These are phyloP conservation scores for Tylopilus sp. DNA, from an alignment of 768 basidiomycete species.

Conservation along the genomic window DNA sequence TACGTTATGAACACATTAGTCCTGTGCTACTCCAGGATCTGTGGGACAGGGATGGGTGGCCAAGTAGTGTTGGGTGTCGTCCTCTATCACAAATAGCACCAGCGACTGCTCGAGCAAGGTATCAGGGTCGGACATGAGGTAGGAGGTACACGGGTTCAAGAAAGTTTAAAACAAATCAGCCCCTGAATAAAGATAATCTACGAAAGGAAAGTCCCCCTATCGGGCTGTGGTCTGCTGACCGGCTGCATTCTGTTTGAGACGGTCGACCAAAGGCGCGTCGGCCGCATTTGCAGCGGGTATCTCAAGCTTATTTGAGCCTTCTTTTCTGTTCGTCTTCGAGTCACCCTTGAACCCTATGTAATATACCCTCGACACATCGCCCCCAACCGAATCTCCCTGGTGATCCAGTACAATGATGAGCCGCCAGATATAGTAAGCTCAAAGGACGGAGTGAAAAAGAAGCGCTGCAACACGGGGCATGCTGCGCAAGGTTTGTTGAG, in stretches of 20 bases:
- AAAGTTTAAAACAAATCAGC: not conserved
- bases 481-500: conserved; percentile 8
- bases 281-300: conserved; percentile 80
- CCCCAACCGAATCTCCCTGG: conserved; percentile 69
- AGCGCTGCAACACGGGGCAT: conserved; percentile 7
- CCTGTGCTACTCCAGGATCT: not conserved
- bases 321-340: conserved; percentile 48
- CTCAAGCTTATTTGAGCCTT: conserved; percentile 60
- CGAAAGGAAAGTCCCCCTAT: not conserved
- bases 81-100: not conserved
- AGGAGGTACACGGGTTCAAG: not conserved
- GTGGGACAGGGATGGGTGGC: not conserved
- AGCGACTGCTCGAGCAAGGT: not conserved
- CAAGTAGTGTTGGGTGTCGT: not conserved
- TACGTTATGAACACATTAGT: not conserved
- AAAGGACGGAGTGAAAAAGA: conserved; percentile 10
- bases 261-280: conserved; percentile 65
- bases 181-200: not conserved
- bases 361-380: conserved; percentile 63
- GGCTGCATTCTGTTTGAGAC: conserved; percentile 51
- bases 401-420: conserved; percentile 13
- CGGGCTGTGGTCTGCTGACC: conserved; percentile 62
- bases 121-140: not conserved
- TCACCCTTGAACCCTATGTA: conserved; percentile 86
- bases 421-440: conserved; percentile 20